Evolutionary conservation across 1,284 basidiomycete genomes (phyloP).

Genomic region (Sphaerobolus stellatus): DNA sequence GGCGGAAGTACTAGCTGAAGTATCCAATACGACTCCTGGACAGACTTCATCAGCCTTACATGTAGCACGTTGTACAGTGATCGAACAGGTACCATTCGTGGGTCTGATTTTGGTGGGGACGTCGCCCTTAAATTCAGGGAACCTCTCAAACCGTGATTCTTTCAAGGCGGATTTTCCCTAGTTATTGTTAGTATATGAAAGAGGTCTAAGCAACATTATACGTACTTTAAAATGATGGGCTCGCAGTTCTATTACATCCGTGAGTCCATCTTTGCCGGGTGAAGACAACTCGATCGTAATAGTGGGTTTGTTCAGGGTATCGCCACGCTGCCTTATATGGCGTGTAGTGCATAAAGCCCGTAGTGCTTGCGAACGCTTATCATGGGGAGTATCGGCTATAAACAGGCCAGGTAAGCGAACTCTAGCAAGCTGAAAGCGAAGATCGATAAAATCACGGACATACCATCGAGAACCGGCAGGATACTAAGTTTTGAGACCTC

Average conservation of each 20-base stretch:
- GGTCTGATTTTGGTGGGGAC: neutral
- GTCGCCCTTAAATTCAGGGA: constrained; percentile 6
- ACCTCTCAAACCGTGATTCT: constrained; percentile 8
- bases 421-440: neutral
- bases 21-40: neutral
- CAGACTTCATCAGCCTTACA: too few species aligned
- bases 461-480: neutral
- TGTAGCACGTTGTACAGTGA: neutral
- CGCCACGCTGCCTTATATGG: constrained; percentile 9
- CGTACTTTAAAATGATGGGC: constrained; percentile 2
- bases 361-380: neutral
- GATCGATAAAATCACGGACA: neutral
- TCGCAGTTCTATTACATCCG: constrained; percentile 2
- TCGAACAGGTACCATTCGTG: neutral
- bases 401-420: neutral
- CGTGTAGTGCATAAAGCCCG: constrained; percentile 8
- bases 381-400: neutral
- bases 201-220: neutral
- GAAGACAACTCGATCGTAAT: constrained; percentile 8
- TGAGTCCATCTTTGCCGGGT: neutral
- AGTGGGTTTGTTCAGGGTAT: constrained; percentile 10
- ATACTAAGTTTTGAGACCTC: constrained; percentile 6
- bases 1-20: neutral
- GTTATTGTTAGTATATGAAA: neutral
- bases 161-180: neutral